Percentiles rank a stretch among this genome's conserved stretches.
Conservation (phyloP, 164 flowering plant species). For the Paratinospora sagittata region DNA sequence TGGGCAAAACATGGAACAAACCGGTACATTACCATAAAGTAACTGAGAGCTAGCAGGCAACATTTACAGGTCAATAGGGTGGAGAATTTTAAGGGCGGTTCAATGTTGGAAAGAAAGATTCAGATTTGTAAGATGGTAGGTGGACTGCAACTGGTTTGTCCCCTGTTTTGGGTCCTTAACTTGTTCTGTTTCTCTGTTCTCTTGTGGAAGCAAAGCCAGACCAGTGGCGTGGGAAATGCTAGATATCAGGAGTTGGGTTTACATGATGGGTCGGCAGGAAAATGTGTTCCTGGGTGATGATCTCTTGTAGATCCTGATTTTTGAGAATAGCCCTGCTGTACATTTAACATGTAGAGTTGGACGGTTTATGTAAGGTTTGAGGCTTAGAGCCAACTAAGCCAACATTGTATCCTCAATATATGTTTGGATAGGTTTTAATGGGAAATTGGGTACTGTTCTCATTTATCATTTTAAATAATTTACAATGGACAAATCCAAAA, state of each 20-base stretch:
- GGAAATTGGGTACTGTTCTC: not conserved
- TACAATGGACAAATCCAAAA: too few relatives aligned
- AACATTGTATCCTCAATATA: not conserved
- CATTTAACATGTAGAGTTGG: not conserved
- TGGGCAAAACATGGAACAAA: slow-evolving; percentile 86
- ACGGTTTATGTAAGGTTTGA: too few relatives aligned
- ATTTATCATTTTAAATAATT: too few relatives aligned
- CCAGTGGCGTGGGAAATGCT: not conserved
- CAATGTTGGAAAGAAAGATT: not conserved
- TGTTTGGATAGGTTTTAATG: not conserved
- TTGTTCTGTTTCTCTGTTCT: not conserved
- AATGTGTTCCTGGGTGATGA: not conserved
- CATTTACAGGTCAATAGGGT: too few relatives aligned
- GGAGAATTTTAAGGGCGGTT: not conserved
- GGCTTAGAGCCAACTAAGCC: not conserved
- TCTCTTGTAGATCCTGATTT: not conserved
- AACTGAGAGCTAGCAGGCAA: slow-evolving; percentile 9
- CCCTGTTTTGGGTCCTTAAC: not conserved
- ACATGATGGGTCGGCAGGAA: not conserved
- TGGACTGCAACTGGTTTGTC: not conserved
- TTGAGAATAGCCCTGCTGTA: not conserved
- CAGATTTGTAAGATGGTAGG: not conserved
- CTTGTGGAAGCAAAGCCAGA: not conserved
- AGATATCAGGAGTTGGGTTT: not conserved
- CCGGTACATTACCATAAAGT: slow-evolving; percentile 69